phyloP scores from a whole-genome alignment of 495 filamentous ascomycete genomes.

The Parachaetomium inaequale region DNA sequence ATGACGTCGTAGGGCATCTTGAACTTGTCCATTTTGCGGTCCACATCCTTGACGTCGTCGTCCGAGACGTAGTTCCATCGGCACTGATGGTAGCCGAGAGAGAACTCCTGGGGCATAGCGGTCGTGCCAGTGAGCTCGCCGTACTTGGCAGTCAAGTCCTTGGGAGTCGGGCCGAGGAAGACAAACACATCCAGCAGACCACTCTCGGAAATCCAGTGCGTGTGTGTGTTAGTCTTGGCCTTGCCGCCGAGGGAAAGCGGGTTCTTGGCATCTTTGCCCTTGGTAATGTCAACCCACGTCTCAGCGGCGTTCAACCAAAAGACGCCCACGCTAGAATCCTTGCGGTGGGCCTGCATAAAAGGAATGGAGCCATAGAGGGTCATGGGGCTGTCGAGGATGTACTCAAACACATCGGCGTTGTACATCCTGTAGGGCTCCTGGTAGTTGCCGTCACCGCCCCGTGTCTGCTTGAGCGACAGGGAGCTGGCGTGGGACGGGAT shows the following conservation, averaged over 20 bases:
- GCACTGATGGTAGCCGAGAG: constrained; percentile 93
- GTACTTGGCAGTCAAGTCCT: constrained; percentile 75
- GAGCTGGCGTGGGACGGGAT: constrained; percentile 92
- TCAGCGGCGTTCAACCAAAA: constrained; percentile 98
- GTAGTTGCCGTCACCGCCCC: constrained; percentile 81
- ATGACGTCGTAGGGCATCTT: constrained; percentile 97
- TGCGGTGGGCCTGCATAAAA: constrained; percentile 93
- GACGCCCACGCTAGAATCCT: constrained; percentile 90
- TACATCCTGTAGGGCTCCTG: constrained; percentile 92
- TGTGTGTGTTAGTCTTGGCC: constrained; percentile 71
- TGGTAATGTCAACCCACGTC: constrained; percentile 94
- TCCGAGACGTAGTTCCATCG: constrained; percentile 98
- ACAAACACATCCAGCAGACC: constrained; percentile 90
- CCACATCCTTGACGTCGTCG: constrained; percentile 93
- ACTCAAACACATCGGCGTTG: constrained; percentile 96
- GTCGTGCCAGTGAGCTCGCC: constrained; percentile 92
- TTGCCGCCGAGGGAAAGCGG: constrained; percentile 69
- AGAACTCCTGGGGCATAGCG: constrained; percentile 83
- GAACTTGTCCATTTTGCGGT: constrained; percentile 90
- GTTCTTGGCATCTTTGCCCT: constrained; percentile 69
- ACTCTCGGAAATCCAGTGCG: constrained; percentile 94
- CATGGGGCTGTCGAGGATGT: constrained; percentile 95
- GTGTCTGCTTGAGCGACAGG: constrained; percentile 81
- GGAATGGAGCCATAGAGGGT: constrained; percentile 96
- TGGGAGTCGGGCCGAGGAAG: constrained; percentile 81